Conservation (phyloP, 345 rosid genomes). For the Adansonia digitata region DNA sequence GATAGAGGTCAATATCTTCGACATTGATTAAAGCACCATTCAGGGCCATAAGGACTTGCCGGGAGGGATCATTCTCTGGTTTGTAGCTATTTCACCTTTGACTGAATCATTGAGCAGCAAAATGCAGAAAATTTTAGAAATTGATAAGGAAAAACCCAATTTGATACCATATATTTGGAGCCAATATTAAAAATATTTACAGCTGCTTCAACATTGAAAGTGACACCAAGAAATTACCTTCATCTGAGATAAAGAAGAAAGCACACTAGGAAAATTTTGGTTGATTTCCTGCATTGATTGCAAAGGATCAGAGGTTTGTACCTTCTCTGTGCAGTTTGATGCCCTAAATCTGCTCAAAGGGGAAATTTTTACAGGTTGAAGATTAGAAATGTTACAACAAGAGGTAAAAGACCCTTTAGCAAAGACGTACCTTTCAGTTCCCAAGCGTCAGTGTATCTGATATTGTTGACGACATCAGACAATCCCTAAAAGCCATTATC, state of each 20-base stretch:
- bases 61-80: conserved; percentile 93
- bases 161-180: background rate
- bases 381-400: background rate
- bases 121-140: conserved; percentile 13
- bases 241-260: conserved; percentile 94
- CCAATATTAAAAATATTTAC: background rate
- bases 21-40: conserved; percentile 95
- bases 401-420: background rate
- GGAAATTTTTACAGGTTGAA: conserved; percentile 18
- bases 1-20: conserved; percentile 90
- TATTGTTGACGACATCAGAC: conserved; percentile 75
- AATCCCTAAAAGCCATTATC: conserved; percentile 91
- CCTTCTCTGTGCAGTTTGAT: conserved; percentile 97
- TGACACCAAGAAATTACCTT: conserved; percentile 47
- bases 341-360: conserved; percentile 78
- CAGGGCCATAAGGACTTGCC: conserved; percentile 94
- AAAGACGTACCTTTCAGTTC: conserved; percentile 78
- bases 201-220: conserved; percentile 8
- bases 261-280: conserved; percentile 95
- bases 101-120: conserved; percentile 79
- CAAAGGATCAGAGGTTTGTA: conserved; percentile 88
- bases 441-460: conserved; percentile 98
- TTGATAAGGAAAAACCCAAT: conserved; percentile 6
- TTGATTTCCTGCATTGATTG: conserved; percentile 96
- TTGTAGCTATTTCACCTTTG: conserved; percentile 89